Conservation (phyloP, 805 yeast genomes). For the Jamesozyma hellenica region DNA sequence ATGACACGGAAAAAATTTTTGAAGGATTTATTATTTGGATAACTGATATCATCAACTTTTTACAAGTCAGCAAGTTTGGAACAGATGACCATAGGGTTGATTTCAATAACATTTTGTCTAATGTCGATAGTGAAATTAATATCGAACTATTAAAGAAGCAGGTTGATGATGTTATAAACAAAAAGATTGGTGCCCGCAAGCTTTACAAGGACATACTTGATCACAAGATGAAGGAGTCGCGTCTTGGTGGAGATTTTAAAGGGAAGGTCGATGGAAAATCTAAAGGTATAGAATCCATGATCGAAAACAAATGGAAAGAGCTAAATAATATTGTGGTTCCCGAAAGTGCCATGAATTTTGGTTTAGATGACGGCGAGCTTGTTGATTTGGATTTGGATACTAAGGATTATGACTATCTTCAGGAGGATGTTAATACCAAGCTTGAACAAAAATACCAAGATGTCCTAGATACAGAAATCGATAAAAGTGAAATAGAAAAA, state of each 20-base stretch:
- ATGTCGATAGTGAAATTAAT: slow-evolving; percentile 18
- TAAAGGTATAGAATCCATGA: slow-evolving; percentile 20
- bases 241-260: not conserved
- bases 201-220: slow-evolving; percentile 23
- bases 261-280: slow-evolving; percentile 8
- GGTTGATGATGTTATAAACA: slow-evolving; percentile 31
- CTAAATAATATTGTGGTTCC: slow-evolving; percentile 35
- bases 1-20: slow-evolving; percentile 65
- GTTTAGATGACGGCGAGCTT: slow-evolving; percentile 40
- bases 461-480: slow-evolving; percentile 9
- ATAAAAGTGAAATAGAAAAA: slow-evolving; percentile 21
- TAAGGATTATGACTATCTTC: slow-evolving; percentile 19
- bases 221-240: slow-evolving; percentile 14
- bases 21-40: slow-evolving; percentile 68
- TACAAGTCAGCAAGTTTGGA: slow-evolving; percentile 49
- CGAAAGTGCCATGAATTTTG: slow-evolving; percentile 37
- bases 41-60: slow-evolving; percentile 49
- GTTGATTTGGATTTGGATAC: slow-evolving; percentile 32
- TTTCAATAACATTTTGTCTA: slow-evolving; percentile 31
- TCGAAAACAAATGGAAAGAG: slow-evolving; percentile 35
- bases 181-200: slow-evolving; percentile 30
- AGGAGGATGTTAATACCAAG: slow-evolving; percentile 15
- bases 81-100: slow-evolving; percentile 35
- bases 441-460: slow-evolving; percentile 27
- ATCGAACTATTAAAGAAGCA: slow-evolving; percentile 29